A percentile compares a stretch with the other conserved stretches of the same genome.
These are phyloP conservation scores for Tulasnella sp. DNA, from an alignment of 768 basidiomycete genomes.

Conservation along the genomic window DNA sequence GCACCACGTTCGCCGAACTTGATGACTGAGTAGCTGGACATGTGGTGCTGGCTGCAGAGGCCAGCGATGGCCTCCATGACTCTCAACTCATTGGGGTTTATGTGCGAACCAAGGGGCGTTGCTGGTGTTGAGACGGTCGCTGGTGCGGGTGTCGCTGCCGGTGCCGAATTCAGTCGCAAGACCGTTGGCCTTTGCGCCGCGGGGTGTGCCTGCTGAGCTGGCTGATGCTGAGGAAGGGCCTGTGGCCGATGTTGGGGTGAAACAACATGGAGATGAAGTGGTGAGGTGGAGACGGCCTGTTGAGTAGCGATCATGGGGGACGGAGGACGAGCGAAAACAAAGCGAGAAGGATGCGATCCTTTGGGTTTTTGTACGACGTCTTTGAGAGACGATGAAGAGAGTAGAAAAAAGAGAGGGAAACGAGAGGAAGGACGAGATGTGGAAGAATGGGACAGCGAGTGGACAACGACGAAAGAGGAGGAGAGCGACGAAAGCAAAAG, in stretches of 20 bases:
- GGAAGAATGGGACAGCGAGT: neutral
- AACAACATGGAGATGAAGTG: constrained; percentile 19
- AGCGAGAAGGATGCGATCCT: neutral
- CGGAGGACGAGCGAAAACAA: neutral
- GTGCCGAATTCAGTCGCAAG: constrained; percentile 1
- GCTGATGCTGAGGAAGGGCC: constrained; percentile 24
- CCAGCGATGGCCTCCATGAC: constrained; percentile 18
- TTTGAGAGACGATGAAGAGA: neutral
- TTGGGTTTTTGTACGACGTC: neutral
- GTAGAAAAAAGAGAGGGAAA: neutral
- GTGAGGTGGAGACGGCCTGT: neutral
- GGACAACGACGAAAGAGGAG: neutral
- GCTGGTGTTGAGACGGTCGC: neutral
- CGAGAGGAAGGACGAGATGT: neutral
- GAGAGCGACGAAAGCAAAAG: constrained; percentile 8
- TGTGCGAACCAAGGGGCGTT: neutral
- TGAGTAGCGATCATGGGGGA: constrained; percentile 21
- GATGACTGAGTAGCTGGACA: constrained; percentile 63
- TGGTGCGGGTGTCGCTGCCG: neutral
- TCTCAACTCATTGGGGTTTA: constrained; percentile 12
- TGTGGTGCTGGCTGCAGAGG: constrained; percentile 71
- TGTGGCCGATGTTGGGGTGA: constrained; percentile 15
- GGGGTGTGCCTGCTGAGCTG: neutral
- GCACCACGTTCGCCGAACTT: constrained; percentile 58
- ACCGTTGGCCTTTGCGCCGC: neutral